phyloP scores from a whole-genome alignment of 495 filamentous ascomycete species.

The Elasticomyces elasticus region DNA sequence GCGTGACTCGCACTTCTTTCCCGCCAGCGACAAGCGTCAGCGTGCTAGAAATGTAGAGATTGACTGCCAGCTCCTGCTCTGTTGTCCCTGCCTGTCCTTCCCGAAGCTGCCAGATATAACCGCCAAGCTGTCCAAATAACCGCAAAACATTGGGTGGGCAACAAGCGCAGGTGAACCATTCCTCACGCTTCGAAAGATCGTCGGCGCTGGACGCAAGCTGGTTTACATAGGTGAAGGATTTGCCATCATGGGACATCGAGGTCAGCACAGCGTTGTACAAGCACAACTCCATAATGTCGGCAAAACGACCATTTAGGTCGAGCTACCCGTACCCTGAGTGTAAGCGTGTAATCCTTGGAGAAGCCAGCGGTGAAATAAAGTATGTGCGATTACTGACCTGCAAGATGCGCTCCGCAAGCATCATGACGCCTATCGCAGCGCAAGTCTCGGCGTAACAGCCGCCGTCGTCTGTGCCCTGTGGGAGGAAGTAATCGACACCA shows the following conservation, averaged over 20 bases:
- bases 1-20: constrained; percentile 34
- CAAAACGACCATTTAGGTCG: constrained; percentile 43
- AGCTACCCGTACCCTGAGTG: constrained; percentile 24
- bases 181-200: constrained; percentile 35
- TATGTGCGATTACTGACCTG: constrained; percentile 26
- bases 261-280: constrained; percentile 52
- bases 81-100: constrained; percentile 20
- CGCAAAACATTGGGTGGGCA: constrained; percentile 50
- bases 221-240: constrained; percentile 47
- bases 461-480: constrained; percentile 46
- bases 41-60: constrained; percentile 43
- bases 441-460: constrained; percentile 56
- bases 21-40: constrained; percentile 34
- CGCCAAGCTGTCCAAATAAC: constrained; percentile 43
- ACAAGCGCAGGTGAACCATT: constrained; percentile 50
- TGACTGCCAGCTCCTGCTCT: constrained; percentile 37
- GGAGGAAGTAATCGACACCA: constrained; percentile 49
- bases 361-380: background rate
- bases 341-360: background rate
- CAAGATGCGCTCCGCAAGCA: constrained; percentile 46
- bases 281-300: constrained; percentile 50
- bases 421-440: constrained; percentile 51
- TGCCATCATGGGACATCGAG: constrained; percentile 41
- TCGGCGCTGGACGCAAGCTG: constrained; percentile 44
- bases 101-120: constrained; percentile 45